Conservation (phyloP, 2,329 filamentous ascomycete genomes). For the Colletotrichum siamense region DNA sequence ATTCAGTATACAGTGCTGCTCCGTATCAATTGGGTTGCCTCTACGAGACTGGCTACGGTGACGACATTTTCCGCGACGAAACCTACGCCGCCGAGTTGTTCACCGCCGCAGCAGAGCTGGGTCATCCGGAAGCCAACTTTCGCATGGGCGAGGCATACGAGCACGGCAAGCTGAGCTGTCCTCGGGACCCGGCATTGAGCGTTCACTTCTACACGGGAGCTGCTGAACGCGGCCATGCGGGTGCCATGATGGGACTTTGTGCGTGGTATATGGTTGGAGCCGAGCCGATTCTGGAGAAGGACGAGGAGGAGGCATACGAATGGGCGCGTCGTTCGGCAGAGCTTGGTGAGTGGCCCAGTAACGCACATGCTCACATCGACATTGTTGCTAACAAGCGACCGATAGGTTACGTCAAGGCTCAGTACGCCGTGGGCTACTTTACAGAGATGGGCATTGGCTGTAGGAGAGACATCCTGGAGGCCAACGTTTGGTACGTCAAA, state of each 20-base stretch:
- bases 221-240: constrained; percentile 81
- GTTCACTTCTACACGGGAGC: constrained; percentile 98
- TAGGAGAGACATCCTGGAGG: constrained; percentile 90
- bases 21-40: constrained; percentile 89
- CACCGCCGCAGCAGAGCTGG: constrained; percentile 91
- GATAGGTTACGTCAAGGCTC: constrained; percentile 73
- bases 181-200: constrained; percentile 87
- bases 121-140: constrained; percentile 84
- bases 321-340: constrained; percentile 91
- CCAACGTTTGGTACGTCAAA: constrained; percentile 98
- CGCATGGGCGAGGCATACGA: constrained; percentile 97
- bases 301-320: constrained; percentile 95
- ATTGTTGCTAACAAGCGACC: constrained; percentile 16
- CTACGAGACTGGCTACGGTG: constrained; percentile 92
- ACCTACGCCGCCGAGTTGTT: constrained; percentile 92
- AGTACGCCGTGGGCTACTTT: constrained; percentile 96
- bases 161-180: constrained; percentile 86
- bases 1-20: constrained; percentile 88
- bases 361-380: background rate
- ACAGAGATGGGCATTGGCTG: constrained; percentile 99
- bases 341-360: constrained; percentile 65
- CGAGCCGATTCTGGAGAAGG: constrained; percentile 88
- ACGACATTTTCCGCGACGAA: constrained; percentile 91
- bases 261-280: constrained; percentile 99
- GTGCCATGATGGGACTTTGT: constrained; percentile 97